These are phyloP conservation scores for Heliosperma pusillum DNA, from an alignment of 148 eudicot species.

Conservation along the genomic window DNA sequence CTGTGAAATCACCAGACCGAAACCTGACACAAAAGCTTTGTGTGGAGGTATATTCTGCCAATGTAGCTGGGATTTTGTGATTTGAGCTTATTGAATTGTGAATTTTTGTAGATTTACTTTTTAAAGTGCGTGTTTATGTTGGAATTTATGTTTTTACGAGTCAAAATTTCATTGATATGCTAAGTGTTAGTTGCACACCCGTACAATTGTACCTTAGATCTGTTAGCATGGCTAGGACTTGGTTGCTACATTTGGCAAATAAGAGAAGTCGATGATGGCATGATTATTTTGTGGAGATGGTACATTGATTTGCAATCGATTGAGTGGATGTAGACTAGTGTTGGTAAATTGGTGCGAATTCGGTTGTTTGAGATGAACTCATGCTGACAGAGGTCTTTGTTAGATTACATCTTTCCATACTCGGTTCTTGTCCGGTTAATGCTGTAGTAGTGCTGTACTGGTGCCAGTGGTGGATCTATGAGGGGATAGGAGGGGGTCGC, in stretches of 20 bases:
- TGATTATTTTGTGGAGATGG: not conserved
- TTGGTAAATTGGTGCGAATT: not conserved
- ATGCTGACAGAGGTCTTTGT: not conserved
- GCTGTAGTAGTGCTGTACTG: too few relatives aligned
- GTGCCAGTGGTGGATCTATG: too few relatives aligned
- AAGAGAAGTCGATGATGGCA: not conserved
- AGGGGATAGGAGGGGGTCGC: not conserved
- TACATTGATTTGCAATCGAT: not conserved
- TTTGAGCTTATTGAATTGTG: not conserved
- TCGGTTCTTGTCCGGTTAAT: not conserved
- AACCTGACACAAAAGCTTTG: not conserved
- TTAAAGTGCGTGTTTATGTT: too few relatives aligned
- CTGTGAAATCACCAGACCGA: not conserved
- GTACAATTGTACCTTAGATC: conserved; percentile 18
- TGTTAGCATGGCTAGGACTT: conserved; percentile 14
- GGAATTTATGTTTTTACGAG: not conserved
- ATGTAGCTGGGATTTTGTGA: conserved; percentile 13
- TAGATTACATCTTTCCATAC: not conserved
- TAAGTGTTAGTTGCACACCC: not conserved
- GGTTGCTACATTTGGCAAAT: not conserved
- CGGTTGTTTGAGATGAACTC: conserved; percentile 2
- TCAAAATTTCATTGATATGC: too few relatives aligned
- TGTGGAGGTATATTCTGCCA: not conserved
- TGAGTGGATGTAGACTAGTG: not conserved
- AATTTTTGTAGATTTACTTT: too few relatives aligned